Conservation (phyloP, 2,329 filamentous ascomycete species). For the Clarireedia hainanense region DNA sequence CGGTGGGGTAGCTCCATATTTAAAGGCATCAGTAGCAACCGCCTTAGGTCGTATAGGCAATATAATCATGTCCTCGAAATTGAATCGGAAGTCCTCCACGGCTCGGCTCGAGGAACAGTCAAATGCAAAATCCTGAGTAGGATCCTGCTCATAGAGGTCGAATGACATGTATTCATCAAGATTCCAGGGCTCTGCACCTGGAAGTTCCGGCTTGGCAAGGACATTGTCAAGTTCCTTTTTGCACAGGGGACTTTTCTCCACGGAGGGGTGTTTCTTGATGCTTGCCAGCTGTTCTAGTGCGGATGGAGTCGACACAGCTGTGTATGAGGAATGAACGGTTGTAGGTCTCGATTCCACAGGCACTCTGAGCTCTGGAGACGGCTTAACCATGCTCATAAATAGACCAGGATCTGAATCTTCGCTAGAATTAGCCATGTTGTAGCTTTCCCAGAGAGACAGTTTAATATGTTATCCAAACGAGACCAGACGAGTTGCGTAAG, state of each 20-base stretch:
- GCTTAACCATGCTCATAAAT: slow-evolving; percentile 1
- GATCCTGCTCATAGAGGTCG: slow-evolving; percentile 8
- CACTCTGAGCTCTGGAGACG: neutral
- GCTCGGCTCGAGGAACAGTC: neutral
- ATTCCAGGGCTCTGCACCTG: neutral
- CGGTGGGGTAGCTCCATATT: neutral
- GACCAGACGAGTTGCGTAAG: neutral
- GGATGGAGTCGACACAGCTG: no score
- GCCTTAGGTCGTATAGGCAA: slow-evolving; percentile 6
- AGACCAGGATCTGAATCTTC: slow-evolving; percentile 2
- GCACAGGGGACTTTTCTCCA: no score
- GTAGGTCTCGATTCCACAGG: no score
- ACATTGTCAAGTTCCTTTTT: neutral
- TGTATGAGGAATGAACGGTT: no score
- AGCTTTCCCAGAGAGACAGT: neutral
- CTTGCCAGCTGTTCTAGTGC: no score
- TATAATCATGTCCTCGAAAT: slow-evolving; percentile 8
- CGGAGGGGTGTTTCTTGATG: no score
- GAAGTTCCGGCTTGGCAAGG: neutral
- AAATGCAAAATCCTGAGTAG: neutral
- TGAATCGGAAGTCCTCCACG: neutral
- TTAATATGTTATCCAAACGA: slow-evolving; percentile 3
- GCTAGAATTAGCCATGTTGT: slow-evolving; percentile 3
- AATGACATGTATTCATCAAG: slow-evolving; percentile 6
- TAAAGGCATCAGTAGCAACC: neutral